Conservation (phyloP, 179 eudicot species). For the Dionaea muscipula region DNA sequence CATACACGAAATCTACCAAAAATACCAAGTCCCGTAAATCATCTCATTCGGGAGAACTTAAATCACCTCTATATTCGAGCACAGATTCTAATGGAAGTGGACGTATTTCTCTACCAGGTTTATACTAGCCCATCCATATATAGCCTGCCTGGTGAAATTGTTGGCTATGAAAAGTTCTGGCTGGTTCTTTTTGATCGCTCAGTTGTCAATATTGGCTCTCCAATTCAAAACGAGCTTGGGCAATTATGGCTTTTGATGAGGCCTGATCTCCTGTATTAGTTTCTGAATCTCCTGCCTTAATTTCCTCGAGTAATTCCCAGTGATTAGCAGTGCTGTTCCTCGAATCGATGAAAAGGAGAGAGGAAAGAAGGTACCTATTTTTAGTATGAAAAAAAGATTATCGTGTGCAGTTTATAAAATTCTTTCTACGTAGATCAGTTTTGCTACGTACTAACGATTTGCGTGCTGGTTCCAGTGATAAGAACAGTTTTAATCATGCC, state of each 20-base stretch:
- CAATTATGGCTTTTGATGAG: neutral
- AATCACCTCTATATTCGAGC: constrained; percentile 37
- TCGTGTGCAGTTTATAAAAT: no score
- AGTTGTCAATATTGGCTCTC: no score
- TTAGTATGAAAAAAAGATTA: no score
- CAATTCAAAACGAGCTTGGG: no score
- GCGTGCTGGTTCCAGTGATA: no score
- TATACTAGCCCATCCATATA: constrained; percentile 41
- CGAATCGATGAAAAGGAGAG: no score
- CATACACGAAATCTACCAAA: constrained; percentile 48
- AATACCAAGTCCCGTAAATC: constrained; percentile 59
- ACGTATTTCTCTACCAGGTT: constrained; percentile 26
- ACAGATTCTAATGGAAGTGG: constrained; percentile 49
- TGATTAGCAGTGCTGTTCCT: neutral
- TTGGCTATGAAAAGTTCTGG: no score
- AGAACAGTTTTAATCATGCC: no score
- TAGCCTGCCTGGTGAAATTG: constrained; percentile 8
- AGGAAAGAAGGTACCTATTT: no score
- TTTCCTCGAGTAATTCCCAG: neutral
- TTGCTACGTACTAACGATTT: no score
- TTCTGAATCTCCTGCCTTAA: neutral
- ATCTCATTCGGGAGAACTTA: constrained; percentile 74
- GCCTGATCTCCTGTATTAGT: neutral
- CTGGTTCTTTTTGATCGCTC: no score
- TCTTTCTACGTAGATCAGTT: no score